Conservation (phyloP, 768 basidiomycete genomes). For the Boletus sensibilis region DNA sequence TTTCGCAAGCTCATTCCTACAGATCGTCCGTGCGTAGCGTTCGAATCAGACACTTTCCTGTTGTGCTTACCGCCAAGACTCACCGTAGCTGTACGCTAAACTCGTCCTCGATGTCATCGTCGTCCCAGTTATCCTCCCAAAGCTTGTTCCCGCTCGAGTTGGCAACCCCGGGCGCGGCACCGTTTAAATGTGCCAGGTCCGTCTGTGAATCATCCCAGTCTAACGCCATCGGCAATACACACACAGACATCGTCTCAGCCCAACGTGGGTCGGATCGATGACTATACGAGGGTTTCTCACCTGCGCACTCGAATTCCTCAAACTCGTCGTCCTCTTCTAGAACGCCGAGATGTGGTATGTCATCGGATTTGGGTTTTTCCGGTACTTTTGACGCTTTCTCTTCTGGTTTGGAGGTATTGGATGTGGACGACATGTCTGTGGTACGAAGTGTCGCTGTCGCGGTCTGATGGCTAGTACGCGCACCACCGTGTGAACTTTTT, state of each 20-base stretch:
- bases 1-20: conserved; percentile 65
- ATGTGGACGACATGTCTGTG: conserved; percentile 40
- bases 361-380: conserved; percentile 44
- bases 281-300: conserved; percentile 35
- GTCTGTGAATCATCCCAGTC: conserved; percentile 90
- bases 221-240: conserved; percentile 27
- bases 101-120: conserved; percentile 97
- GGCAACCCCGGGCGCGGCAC: conserved; percentile 69
- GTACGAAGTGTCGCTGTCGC: not conserved
- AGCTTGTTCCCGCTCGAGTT: conserved; percentile 85
- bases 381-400: conserved; percentile 28
- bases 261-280: not conserved
- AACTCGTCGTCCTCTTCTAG: conserved; percentile 98
- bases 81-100: conserved; percentile 95
- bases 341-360: conserved; percentile 72
- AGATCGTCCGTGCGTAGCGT: not conserved
- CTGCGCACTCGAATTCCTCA: conserved; percentile 87
- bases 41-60: not conserved
- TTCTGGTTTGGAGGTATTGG: conserved; percentile 47
- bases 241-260: not conserved
- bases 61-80: conserved; percentile 22
- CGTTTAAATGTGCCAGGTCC: conserved; percentile 74
- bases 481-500: conserved; percentile 24
- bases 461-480: conserved; percentile 7
- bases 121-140: conserved; percentile 99